Conservation (phyloP, 2,329 filamentous ascomycete species). For the Ceratocystis diversiconidia region DNA sequence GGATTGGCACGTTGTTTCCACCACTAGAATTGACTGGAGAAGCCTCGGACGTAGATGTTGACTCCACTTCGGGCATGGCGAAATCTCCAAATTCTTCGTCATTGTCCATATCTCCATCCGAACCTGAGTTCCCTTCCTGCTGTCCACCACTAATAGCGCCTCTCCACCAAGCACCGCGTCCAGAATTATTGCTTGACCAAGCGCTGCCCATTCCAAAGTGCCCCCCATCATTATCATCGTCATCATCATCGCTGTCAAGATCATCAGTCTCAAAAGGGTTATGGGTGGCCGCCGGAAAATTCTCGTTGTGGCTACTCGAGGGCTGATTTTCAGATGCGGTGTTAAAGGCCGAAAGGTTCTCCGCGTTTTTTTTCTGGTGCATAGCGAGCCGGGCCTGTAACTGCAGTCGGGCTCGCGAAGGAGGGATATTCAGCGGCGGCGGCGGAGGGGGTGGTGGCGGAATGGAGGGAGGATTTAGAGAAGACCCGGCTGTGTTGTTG, state of each 20-base stretch:
- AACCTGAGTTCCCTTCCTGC: slow-evolving; percentile 30
- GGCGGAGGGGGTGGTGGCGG: slow-evolving; percentile 52
- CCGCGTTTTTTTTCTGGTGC: slow-evolving; percentile 49
- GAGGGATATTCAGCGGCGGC: slow-evolving; percentile 69
- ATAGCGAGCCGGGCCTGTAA: slow-evolving; percentile 76
- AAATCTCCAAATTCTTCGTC: slow-evolving; percentile 58
- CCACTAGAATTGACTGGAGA: slow-evolving; percentile 10
- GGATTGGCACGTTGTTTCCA: slow-evolving; percentile 31
- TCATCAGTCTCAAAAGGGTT: slow-evolving; percentile 42
- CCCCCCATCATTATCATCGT: slow-evolving; percentile 30
- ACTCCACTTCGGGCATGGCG: slow-evolving; percentile 44
- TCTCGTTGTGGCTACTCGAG: background rate
- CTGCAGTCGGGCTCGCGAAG: slow-evolving; percentile 73
- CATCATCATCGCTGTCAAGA: slow-evolving; percentile 40
- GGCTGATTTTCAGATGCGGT: slow-evolving; percentile 25
- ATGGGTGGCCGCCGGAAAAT: slow-evolving; percentile 25
- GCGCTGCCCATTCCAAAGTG: slow-evolving; percentile 21
- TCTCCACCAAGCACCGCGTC: slow-evolving; percentile 37
- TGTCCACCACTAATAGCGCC: slow-evolving; percentile 30
- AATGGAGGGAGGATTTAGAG: slow-evolving; percentile 43
- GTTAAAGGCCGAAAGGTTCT: slow-evolving; percentile 33
- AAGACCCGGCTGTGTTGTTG: slow-evolving; percentile 32
- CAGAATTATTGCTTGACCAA: slow-evolving; percentile 21
- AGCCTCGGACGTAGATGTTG: background rate
- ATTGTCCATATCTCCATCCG: slow-evolving; percentile 37